Evolutionary conservation across 768 basidiomycete species (phyloP).

Genomic region (Serendipita sp.): DNA sequence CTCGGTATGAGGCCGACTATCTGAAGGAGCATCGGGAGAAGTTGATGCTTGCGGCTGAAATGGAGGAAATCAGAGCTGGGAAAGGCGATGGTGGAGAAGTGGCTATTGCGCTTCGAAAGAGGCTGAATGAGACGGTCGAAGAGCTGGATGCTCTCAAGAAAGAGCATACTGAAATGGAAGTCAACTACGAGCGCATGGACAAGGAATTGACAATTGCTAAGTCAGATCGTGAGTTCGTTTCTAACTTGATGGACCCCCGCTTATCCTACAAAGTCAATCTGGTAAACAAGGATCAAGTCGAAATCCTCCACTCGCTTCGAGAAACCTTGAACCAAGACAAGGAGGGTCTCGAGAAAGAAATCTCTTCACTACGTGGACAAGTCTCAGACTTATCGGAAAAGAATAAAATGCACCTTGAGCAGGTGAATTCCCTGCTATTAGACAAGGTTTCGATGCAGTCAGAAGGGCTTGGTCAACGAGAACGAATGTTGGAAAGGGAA

Average conservation of each 20-base stretch:
- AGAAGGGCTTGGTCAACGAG: constrained; percentile 79
- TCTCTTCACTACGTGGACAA: constrained; percentile 45
- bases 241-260: background rate
- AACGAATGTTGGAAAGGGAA: constrained; percentile 73
- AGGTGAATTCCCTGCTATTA: constrained; percentile 65
- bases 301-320: constrained; percentile 70
- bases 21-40: constrained; percentile 70
- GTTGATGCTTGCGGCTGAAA: constrained; percentile 56
- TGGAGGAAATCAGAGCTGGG: constrained; percentile 85
- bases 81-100: constrained; percentile 78
- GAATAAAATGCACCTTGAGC: constrained; percentile 81
- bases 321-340: constrained; percentile 86
- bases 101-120: constrained; percentile 72
- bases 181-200: constrained; percentile 42
- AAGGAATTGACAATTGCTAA: constrained; percentile 69
- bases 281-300: constrained; percentile 85
- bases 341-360: constrained; percentile 50
- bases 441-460: constrained; percentile 86
- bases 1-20: constrained; percentile 77
- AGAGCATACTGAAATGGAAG: constrained; percentile 53
- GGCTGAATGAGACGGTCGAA: constrained; percentile 75
- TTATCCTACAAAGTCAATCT: constrained; percentile 46
- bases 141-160: constrained; percentile 57
- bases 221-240: constrained; percentile 53
- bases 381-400: constrained; percentile 63